phyloP scores from a whole-genome alignment of 208 protist species.

The Trypanosoma scelopori region DNA sequence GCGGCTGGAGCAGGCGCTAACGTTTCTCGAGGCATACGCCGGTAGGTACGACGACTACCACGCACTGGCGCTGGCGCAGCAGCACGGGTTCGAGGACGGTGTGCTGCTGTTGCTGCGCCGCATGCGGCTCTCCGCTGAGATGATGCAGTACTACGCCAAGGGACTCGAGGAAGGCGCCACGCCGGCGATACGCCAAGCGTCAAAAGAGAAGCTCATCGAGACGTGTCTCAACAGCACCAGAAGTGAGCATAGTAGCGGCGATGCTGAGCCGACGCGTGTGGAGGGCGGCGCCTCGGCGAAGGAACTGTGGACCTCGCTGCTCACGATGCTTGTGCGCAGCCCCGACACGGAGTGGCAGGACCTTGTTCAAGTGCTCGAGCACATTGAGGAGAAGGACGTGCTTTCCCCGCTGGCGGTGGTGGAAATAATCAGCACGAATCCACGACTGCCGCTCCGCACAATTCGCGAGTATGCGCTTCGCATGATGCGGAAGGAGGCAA shows the following conservation, averaged over 20 bases:
- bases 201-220: slow-evolving; percentile 48
- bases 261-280: neutral
- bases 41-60: slow-evolving; percentile 91
- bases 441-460: slow-evolving; percentile 56
- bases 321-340: slow-evolving; percentile 78
- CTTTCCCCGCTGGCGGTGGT: slow-evolving; percentile 93
- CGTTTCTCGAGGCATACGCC: slow-evolving; percentile 50
- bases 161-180: slow-evolving; percentile 52
- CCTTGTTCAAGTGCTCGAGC: slow-evolving; percentile 50
- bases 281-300: slow-evolving; percentile 20
- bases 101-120: slow-evolving; percentile 89
- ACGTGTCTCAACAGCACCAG: slow-evolving; percentile 60
- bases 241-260: slow-evolving; percentile 23
- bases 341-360: slow-evolving; percentile 39
- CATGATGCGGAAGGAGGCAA: slow-evolving; percentile 43
- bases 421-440: slow-evolving; percentile 72
- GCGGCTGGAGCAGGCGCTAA: slow-evolving; percentile 56
- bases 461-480: slow-evolving; percentile 88
- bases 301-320: slow-evolving; percentile 90
- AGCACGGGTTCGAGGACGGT: slow-evolving; percentile 87
- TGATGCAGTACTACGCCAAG: slow-evolving; percentile 91
- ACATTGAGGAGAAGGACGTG: slow-evolving; percentile 86
- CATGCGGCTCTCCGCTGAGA: slow-evolving; percentile 74
- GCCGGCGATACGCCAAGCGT: slow-evolving; percentile 26
- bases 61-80: slow-evolving; percentile 87